Evolutionary conservation across 192 early-diverging fungal species (phyloP), one percentile per base, ranked within the genome.

Genomic region (Coemansia sp.): DNA sequence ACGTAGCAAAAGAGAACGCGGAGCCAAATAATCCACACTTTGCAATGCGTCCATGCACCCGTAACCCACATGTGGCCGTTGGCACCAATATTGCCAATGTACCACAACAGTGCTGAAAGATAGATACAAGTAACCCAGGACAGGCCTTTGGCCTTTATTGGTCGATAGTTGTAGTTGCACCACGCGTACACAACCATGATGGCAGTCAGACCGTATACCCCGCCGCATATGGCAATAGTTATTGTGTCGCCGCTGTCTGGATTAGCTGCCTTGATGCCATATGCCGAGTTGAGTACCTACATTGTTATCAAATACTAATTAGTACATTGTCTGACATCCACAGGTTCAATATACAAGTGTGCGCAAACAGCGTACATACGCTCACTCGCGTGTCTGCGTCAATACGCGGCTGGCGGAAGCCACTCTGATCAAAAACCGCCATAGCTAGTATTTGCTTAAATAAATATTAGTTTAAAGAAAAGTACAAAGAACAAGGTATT

Each of bases 11-110:
- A 71, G 14, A 74, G 26, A 3, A 74, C 50, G 22, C 77, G 71
- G 56, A 80, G 64, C 77, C 77, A 80, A n/a, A 80, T 45, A 53
- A 80, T 57, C 71, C 71, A 74, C 57, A 73, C 29, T 43, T 80
- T 80, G 67, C 77, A 80, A n/a, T 70, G 39, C n/a, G 53, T 45
- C 64, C 68, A 80, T 17, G 10, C 61, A 0, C 68, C 77, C 3
- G 50, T 50, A 0, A 74, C 61, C 17, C 39, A 51, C 37, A 80
- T 68, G 41, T 67, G 77, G 1, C 77, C 77, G 61, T 79, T 79
- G 6, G 71, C 16, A 11, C 61, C 51, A 41, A 73, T 25, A 39
- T 79, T 58, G 19, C 76, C 76, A 4, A 79, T 10, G 14, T 73
- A 79, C 76, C 76, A 79, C 19, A 79, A 71, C 9, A 73, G 61